phyloP scores from a whole-genome alignment of 257 asterid genomes.

The Rhazya stricta region DNA sequence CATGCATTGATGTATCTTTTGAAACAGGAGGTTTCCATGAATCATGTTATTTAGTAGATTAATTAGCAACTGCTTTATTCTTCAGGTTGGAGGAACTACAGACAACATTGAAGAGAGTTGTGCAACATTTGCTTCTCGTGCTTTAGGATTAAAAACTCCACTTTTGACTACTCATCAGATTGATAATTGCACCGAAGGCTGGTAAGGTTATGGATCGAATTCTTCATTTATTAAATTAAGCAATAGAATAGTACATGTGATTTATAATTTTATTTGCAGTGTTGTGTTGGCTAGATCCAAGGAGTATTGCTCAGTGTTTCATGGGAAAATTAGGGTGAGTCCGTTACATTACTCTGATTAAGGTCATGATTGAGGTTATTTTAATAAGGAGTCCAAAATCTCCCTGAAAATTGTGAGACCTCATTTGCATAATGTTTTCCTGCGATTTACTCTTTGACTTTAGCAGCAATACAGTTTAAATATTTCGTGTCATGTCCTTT shows the following conservation, averaged over 20 bases:
- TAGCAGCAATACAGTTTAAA: background rate
- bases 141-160: constrained; percentile 64
- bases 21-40: background rate
- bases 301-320: constrained; percentile 86
- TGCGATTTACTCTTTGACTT: background rate
- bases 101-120: constrained; percentile 94
- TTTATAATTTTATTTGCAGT: constrained; percentile 38
- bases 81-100: constrained; percentile 95
- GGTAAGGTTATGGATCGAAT: constrained; percentile 39
- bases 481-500: background rate
- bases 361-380: background rate
- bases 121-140: constrained; percentile 87
- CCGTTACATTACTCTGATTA: background rate
- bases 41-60: background rate
- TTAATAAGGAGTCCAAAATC: background rate
- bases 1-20: background rate
- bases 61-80: background rate
- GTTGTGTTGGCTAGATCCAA: constrained; percentile 81
- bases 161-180: constrained; percentile 95
- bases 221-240: constrained; percentile 14
- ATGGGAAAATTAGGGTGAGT: constrained; percentile 91
- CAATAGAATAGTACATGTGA: constrained; percentile 12
- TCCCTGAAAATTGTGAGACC: background rate
- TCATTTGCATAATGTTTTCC: background rate
- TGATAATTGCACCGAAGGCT: constrained; percentile 94